Base-by-base conservation (phyloP, 768 basidiomycete species). In the Rhodotorula graminis region DNA sequence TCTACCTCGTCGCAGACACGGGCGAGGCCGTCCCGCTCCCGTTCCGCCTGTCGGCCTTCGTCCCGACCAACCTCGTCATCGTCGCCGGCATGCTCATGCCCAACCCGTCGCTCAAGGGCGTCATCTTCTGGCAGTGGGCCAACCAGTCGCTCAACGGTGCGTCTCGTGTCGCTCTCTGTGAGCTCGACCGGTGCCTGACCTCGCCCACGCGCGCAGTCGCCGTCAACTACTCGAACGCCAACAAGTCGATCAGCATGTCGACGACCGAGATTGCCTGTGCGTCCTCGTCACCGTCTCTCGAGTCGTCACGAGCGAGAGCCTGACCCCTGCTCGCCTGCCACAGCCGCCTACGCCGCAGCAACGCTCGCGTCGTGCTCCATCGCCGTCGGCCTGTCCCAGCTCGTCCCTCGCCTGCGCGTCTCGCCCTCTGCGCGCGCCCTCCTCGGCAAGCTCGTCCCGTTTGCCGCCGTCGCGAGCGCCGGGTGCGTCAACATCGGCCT, bases 21-120 rank as follows among this genome's bases (percentile, higher is more conserved):
- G 78, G 80, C 42, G 79, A 82, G 68, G 79, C 82, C 23, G 82
- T 83, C 0, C 80, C 81, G 2, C 78, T 83, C 0, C 82, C 82
- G 0, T 83, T 83, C 77, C 74, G 83, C 27, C 80, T 83, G 77
- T 80, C 80, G 2, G 82, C 82, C 2, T 83, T 83, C 65, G 82
- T 82, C 46, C 83, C 83, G 46, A 83, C 82, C 44, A 83, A 83
- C 74, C 65, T 83, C 73, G 77, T 82, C 49, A 77, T 74, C 70
- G 67, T 70, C n/a, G 82, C 80, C 16, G 82, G 83, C 29, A 82
- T 83, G 83, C 80, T 83, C 66, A 81, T 81, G 80, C 83, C 83
- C 14, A 82, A 82, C 65, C 78, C 81, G 18, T 74, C 75, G 27
- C 71, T 83, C 49, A 64, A 69, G 57, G 29, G 63, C 42, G 65